Base-by-base conservation (phyloP, 257 asterid species). In the Linaria vulgaris region DNA sequence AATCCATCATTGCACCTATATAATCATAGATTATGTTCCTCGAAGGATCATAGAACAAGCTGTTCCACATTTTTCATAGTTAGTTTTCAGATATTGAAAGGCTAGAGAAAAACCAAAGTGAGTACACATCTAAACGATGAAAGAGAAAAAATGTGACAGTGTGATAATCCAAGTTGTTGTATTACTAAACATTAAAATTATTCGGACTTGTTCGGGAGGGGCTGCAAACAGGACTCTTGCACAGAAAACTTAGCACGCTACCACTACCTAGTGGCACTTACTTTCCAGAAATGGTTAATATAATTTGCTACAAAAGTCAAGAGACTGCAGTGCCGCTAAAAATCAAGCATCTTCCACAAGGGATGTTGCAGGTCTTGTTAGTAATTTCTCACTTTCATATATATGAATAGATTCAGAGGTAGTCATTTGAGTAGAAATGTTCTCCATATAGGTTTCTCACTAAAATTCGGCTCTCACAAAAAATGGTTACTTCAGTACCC, bases 1-100 rank as follows among this genome's bases (percentile, higher is more conserved):
- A 67, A 75, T 92, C 99, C 78, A 10, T 69, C 74, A 89, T 59
- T 14, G 88, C 97, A 65, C 85, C 62, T 53, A 82, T 75, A 74
- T 83, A 92, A 79, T 92, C 99, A 39, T 78, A 92, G 72, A 92
- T 85, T 53, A 37, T 52, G 51, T 82, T 76, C 64, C 12, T 66
- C 31, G 74, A 83, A 59, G 99, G 99, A 82, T 92, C 96, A 43
- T 74, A 89, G 71, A 80, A 80, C 69, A 92, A 81, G 84, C 99
- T 92, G 97, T 73, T 77, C 46, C 75, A 67, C 64, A 58, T 64
- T 66, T 72, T 69, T 67, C 57, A 69, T 12, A 70, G 34, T 46
- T 59, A 59, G 70, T 14, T 56, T 46, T 69, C 48, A 67, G 73
- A 72, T 60, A 38, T 68, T 55, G 12, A 61, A 49, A 67, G 67